Evolutionary conservation across 2,329 filamentous ascomycete genomes (phyloP).

Genomic region (Trichoderma simmonsii): DNA sequence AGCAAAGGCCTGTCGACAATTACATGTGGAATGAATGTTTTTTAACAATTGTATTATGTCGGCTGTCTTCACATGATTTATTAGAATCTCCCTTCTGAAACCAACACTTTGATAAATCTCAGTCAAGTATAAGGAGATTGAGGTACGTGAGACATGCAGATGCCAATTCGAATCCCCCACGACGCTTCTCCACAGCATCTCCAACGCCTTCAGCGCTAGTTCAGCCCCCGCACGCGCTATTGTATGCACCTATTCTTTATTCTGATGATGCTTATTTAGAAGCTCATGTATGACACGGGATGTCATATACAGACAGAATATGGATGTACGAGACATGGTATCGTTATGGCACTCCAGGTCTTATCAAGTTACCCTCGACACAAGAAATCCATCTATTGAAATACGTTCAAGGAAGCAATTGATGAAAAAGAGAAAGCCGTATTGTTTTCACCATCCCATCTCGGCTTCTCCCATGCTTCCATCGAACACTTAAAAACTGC

Average conservation of each 20-base stretch:
- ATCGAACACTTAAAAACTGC: not conserved
- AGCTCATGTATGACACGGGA: not conserved
- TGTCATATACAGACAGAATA: not conserved
- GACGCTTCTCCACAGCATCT: not conserved
- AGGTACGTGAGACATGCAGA: not conserved
- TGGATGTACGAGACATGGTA: not conserved
- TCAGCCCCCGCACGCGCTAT: not conserved
- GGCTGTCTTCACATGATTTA: accelerated
- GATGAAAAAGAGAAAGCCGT: not conserved
- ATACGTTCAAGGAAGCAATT: not conserved
- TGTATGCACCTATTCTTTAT: not conserved
- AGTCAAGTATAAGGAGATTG: not conserved
- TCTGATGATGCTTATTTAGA: not conserved
- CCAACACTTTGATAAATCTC: not conserved
- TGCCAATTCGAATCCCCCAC: not conserved
- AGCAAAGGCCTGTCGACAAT: not conserved
- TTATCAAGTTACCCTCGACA: not conserved
- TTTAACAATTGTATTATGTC: not conserved
- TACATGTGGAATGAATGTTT: not conserved
- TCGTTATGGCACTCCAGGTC: not conserved
- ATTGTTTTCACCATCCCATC: not conserved
- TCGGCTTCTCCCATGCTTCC: not conserved
- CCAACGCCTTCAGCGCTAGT: not conserved
- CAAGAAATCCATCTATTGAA: accelerated
- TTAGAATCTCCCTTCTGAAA: not conserved